Percentiles rank a stretch among this genome's conserved stretches.
phyloP scores from a whole-genome alignment of 768 basidiomycete genomes.

The Tylopilus vinaceipallidus region DNA sequence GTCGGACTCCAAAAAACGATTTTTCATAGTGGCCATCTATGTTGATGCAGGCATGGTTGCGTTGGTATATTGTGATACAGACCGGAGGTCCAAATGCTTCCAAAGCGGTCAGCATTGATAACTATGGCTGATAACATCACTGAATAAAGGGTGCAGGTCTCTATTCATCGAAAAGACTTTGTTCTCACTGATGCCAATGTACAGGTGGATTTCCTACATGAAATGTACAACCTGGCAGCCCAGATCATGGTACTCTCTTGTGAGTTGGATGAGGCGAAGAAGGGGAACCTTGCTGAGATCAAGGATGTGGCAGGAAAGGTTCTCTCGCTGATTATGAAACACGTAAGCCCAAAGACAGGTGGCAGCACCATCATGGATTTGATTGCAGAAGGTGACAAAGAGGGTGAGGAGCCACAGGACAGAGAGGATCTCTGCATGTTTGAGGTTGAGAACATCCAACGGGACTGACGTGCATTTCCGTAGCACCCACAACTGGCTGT shows the following conservation, averaged over 20 bases:
- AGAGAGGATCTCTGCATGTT: neutral
- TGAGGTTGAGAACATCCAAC: neutral
- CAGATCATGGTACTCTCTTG: neutral
- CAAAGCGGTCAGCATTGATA: too few species aligned
- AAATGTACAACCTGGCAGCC: constrained; percentile 5
- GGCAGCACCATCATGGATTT: neutral
- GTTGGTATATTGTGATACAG: too few species aligned
- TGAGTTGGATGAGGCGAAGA: constrained; percentile 1
- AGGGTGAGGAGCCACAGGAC: neutral
- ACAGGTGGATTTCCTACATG: too few species aligned
- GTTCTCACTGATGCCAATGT: too few species aligned
- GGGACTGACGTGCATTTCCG: neutral
- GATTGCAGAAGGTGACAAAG: neutral
- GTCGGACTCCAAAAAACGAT: neutral
- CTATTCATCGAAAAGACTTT: too few species aligned
- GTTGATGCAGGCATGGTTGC: neutral
- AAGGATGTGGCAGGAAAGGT: neutral
- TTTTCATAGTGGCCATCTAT: constrained; percentile 17
- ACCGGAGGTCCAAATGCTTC: constrained; percentile 1
- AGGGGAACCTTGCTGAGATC: neutral
- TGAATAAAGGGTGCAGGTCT: too few species aligned
- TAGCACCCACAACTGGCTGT: too few species aligned
- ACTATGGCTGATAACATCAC: too few species aligned
- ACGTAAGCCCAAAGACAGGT: too few species aligned
- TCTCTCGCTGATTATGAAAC: neutral